Percentiles rank a stretch among this genome's conserved stretches.
phyloP scores from a whole-genome alignment of 768 basidiomycete genomes.

The Psilocybe subaeruginosa region DNA sequence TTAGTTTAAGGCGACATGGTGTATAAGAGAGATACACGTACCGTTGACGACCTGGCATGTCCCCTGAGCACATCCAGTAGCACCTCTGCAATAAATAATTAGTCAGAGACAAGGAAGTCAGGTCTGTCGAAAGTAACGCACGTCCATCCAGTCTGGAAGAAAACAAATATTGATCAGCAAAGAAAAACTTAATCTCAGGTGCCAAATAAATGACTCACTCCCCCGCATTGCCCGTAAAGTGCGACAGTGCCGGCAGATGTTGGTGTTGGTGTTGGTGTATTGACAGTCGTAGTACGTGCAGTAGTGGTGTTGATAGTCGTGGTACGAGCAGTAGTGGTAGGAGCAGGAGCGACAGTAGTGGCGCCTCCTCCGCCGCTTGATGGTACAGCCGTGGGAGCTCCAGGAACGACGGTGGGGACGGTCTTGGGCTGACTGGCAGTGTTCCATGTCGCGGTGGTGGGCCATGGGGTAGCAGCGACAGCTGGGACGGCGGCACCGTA shows the following conservation, averaged over 20 bases:
- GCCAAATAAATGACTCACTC: conserved; percentile 2
- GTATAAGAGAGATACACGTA: conserved; percentile 2
- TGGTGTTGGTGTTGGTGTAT: conserved; percentile 2
- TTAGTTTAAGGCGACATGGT: neutral
- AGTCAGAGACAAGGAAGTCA: neutral
- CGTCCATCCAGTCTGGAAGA: conserved; percentile 20
- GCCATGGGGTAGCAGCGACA: conserved; percentile 44
- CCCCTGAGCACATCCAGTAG: conserved; percentile 20
- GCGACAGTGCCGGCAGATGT: conserved; percentile 12
- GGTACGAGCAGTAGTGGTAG: neutral
- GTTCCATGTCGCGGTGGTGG: conserved; percentile 46
- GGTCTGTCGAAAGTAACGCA: conserved; percentile 1
- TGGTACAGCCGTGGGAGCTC: conserved; percentile 1
- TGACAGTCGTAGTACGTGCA: neutral
- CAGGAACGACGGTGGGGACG: conserved; percentile 16
- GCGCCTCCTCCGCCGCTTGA: neutral
- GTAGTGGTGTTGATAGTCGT: conserved; percentile 12
- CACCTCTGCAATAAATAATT: conserved; percentile 12
- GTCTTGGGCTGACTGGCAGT: conserved; percentile 13
- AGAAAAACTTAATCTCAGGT: too few relatives aligned
- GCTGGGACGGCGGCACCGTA: conserved; percentile 43
- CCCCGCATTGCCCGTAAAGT: conserved; percentile 28
- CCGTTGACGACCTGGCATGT: conserved; percentile 20
- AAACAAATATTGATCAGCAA: neutral
- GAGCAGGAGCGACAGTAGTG: neutral